Evolutionary conservation across 2,329 filamentous ascomycete species (phyloP).

Genomic region (Botrytis porri): DNA sequence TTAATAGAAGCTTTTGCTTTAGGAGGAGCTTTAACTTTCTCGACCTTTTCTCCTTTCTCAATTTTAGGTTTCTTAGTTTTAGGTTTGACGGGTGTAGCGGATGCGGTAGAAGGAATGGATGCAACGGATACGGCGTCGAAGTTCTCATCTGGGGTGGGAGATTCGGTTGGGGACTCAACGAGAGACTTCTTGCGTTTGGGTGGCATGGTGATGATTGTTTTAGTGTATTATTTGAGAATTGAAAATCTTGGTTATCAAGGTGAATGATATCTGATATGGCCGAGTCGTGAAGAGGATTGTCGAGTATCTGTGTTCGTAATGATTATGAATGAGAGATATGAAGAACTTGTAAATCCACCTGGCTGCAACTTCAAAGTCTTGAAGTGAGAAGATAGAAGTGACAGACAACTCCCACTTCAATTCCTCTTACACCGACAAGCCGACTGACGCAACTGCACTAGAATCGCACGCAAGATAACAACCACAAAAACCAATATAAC

Average conservation of each 20-base stretch:
- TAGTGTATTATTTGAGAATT: not conserved
- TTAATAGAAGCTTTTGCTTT: not conserved
- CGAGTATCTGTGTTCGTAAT: not conserved
- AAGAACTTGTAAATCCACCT: not conserved
- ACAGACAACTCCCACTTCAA: not conserved
- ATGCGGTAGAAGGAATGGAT: slow-evolving; percentile 9
- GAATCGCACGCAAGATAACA: not conserved
- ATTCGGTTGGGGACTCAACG: not conserved
- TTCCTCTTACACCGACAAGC: not conserved
- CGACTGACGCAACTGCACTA: not conserved
- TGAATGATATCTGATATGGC: not conserved
- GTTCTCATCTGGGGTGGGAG: not conserved
- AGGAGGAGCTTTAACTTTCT: slow-evolving; percentile 22
- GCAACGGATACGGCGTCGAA: not conserved
- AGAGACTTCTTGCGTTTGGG: slow-evolving; percentile 16
- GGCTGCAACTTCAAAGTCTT: not conserved
- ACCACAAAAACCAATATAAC: not conserved
- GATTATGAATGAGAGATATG: not conserved
- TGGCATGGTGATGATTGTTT: not conserved
- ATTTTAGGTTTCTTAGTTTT: slow-evolving; percentile 16
- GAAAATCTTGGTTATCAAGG: not conserved
- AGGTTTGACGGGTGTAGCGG: slow-evolving; percentile 13
- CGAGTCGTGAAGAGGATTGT: not conserved
- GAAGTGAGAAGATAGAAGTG: not conserved
- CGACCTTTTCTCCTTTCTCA: slow-evolving; percentile 15